Conservation (phyloP, 768 basidiomycete genomes). For the Asterophora parasitica region DNA sequence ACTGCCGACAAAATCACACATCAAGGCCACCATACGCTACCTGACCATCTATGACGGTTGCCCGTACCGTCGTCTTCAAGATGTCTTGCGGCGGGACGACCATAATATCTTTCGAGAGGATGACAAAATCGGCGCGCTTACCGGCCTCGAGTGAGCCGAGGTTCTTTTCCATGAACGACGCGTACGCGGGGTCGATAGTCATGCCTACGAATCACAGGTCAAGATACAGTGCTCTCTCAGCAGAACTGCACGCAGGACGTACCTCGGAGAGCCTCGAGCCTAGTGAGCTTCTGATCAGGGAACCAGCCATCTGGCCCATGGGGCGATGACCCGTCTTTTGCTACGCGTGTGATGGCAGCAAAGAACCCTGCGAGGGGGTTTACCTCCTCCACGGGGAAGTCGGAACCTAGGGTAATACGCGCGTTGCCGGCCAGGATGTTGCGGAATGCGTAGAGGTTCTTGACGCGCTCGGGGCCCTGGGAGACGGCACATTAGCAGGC, state of each 20-base stretch:
- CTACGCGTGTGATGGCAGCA: conserved; percentile 62
- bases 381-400: conserved; percentile 71
- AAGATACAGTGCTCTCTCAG: background rate
- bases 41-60: conserved; percentile 64
- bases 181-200: conserved; percentile 69
- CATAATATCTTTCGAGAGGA: conserved; percentile 68
- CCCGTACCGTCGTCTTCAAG: conserved; percentile 50
- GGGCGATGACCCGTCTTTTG: conserved; percentile 58
- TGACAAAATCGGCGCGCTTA: conserved; percentile 68
- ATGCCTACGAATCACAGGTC: conserved; percentile 41
- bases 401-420: conserved; percentile 50
- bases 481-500: no score
- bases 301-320: conserved; percentile 73
- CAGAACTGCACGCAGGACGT: background rate
- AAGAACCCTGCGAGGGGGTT: conserved; percentile 71
- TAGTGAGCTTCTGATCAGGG: conserved; percentile 57
- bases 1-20: background rate
- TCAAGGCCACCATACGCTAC: background rate
- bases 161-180: conserved; percentile 54
- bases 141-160: conserved; percentile 59
- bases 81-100: conserved; percentile 42
- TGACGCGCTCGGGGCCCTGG: conserved; percentile 63
- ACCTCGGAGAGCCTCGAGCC: conserved; percentile 19
- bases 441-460: conserved; percentile 69
- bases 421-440: conserved; percentile 38